Evolutionary conservation across 176 grass and related monocot species (phyloP).

Genomic region (Melocanna baccifera): DNA sequence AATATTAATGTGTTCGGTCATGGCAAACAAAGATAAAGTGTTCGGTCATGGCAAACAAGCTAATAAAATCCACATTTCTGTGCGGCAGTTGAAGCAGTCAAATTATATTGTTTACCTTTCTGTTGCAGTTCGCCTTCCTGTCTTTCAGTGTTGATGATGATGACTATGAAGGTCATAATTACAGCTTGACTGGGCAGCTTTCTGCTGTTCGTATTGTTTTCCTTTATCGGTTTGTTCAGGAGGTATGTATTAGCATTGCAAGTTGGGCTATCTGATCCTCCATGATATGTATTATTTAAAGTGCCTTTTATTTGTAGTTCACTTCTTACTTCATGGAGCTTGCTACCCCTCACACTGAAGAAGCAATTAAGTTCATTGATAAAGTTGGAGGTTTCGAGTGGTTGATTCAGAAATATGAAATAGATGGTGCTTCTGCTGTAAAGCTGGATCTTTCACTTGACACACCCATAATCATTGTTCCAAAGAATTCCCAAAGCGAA

Average conservation of each 20-base stretch:
- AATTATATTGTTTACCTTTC: conserved; percentile 23
- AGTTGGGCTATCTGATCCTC: not conserved
- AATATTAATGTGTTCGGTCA: not conserved
- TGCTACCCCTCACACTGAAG: conserved; percentile 89
- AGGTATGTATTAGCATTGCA: conserved; percentile 47
- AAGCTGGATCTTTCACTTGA: conserved; percentile 94
- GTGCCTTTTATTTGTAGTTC: conserved; percentile 56
- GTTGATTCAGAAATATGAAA: conserved; percentile 98
- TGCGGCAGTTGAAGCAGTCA: not conserved
- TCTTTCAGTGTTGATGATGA: conserved; percentile 88
- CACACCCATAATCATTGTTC: conserved; percentile 91
- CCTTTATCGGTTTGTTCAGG: conserved; percentile 93
- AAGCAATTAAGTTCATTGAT: conserved; percentile 93
- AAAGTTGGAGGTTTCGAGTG: conserved; percentile 96
- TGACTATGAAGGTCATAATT: conserved; percentile 89
- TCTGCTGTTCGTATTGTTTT: conserved; percentile 97
- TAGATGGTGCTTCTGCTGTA: conserved; percentile 85
- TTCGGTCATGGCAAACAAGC: not conserved
- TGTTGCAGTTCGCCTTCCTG: conserved; percentile 70
- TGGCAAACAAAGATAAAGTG: not conserved
- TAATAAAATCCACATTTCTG: not conserved
- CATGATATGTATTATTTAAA: not conserved
- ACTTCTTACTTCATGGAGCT: conserved; percentile 99
- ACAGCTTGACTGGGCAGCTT: conserved; percentile 84
- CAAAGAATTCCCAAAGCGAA: conserved; percentile 78